Conservation (phyloP, 108 stramenopile genomes). For the Nannochloropsis salina region DNA sequence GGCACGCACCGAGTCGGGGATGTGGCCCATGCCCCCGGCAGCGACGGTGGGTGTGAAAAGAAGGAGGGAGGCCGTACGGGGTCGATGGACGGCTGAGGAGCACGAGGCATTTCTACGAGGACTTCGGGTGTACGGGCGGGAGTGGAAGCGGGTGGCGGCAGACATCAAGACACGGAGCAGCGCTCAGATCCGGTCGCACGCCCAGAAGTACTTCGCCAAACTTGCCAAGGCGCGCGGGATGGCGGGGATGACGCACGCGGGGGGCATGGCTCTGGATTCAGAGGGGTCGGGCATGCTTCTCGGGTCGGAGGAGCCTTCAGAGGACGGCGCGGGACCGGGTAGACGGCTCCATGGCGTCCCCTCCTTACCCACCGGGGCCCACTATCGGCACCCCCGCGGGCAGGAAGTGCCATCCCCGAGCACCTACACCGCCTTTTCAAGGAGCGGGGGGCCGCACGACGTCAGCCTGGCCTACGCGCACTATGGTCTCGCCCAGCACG, state of each 20-base stretch:
- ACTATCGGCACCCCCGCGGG: too few species aligned
- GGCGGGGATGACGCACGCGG: neutral
- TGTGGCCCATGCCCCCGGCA: too few species aligned
- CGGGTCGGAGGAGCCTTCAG: neutral
- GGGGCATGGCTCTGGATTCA: constrained; percentile 2
- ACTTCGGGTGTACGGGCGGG: neutral
- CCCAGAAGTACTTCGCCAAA: constrained; percentile 26
- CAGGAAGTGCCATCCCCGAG: too few species aligned
- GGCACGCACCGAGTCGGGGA: neutral
- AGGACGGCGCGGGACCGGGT: too few species aligned
- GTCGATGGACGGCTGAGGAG: constrained; percentile 24
- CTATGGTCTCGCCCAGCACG: too few species aligned
- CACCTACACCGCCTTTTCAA: too few species aligned
- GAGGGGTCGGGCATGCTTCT: neutral
- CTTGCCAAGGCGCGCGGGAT: neutral
- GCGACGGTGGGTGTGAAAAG: too few species aligned
- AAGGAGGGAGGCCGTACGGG: neutral
- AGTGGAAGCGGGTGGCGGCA: constrained; percentile 25
- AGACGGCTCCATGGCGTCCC: too few species aligned
- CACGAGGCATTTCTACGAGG: neutral
- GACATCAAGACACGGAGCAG: neutral
- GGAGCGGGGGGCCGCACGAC: too few species aligned
- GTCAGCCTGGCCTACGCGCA: too few species aligned
- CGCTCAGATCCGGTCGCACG: constrained; percentile 25
- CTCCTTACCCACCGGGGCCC: too few species aligned